Evolutionary conservation across 495 filamentous ascomycete genomes (phyloP).

Genomic region (Tuber brumale): DNA sequence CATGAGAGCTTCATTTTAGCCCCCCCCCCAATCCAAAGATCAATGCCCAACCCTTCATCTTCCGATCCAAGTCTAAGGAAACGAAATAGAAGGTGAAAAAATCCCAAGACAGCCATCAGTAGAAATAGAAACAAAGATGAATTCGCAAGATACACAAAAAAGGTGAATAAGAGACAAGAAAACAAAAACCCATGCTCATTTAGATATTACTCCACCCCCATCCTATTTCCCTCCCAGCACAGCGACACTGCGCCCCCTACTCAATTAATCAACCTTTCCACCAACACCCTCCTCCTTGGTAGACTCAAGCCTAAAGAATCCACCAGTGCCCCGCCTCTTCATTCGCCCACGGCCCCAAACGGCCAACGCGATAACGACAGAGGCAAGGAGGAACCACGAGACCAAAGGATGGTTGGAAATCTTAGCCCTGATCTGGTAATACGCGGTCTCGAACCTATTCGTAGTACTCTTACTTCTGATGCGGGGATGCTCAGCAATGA

Average conservation of each 20-base stretch:
- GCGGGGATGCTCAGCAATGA: slow-evolving; percentile 62
- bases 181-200: slow-evolving; percentile 10
- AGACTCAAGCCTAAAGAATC: slow-evolving; percentile 66
- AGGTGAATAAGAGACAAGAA: slow-evolving; percentile 1
- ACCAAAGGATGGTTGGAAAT: slow-evolving; percentile 67
- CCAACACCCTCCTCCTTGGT: slow-evolving; percentile 7
- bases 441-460: slow-evolving; percentile 64
- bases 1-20: neutral
- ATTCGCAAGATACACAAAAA: slow-evolving; percentile 19
- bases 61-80: neutral
- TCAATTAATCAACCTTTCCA: slow-evolving; percentile 11
- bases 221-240: neutral
- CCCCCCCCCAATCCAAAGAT: neutral
- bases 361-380: slow-evolving; percentile 48
- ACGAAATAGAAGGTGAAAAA: neutral
- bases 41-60: neutral
- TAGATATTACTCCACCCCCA: neutral
- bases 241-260: neutral
- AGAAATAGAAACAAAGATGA: slow-evolving; percentile 15
- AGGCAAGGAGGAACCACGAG: slow-evolving; percentile 56
- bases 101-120: slow-evolving; percentile 20
- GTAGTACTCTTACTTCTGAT: slow-evolving; percentile 83
- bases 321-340: slow-evolving; percentile 50
- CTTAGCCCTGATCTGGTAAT: slow-evolving; percentile 66
- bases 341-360: slow-evolving; percentile 56